Evolutionary conservation across 2,329 filamentous ascomycete species (phyloP).

Genomic region (Colletotrichum lentis): DNA sequence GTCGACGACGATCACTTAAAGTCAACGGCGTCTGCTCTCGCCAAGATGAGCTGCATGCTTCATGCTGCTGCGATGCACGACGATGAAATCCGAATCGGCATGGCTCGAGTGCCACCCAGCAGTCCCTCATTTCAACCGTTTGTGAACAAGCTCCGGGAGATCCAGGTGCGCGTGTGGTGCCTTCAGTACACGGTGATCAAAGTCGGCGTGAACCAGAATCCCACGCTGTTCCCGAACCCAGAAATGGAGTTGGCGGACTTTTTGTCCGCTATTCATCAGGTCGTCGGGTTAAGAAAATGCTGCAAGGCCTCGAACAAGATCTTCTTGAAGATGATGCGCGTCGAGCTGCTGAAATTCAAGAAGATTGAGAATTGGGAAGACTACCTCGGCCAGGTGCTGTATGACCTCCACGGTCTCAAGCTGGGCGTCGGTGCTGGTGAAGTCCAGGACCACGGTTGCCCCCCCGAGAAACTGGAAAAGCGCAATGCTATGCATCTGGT

Average conservation of each 20-base stretch:
- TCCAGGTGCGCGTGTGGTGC: conserved; percentile 88
- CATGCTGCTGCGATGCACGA: conserved; percentile 84
- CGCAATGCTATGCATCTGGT: conserved; percentile 82
- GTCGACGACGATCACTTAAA: conserved; percentile 81
- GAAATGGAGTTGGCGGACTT: conserved; percentile 80
- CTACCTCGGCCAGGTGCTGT: conserved; percentile 85
- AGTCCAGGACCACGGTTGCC: conserved; percentile 81
- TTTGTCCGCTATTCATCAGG: conserved; percentile 82
- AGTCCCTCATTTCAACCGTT: conserved; percentile 65
- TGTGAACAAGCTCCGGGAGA: conserved; percentile 79
- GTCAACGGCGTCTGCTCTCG: conserved; percentile 75
- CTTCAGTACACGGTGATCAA: conserved; percentile 83
- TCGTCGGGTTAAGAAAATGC: conserved; percentile 82
- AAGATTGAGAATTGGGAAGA: conserved; percentile 84
- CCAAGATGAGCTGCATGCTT: conserved; percentile 75
- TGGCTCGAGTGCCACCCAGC: conserved; percentile 67
- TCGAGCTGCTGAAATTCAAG: conserved; percentile 80
- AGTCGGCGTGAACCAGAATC: conserved; percentile 74
- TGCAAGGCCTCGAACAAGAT: conserved; percentile 87
- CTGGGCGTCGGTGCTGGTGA: conserved; percentile 73
- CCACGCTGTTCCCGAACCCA: conserved; percentile 68
- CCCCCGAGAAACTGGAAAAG: conserved; percentile 78
- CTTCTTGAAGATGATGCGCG: conserved; percentile 87
- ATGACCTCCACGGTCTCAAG: conserved; percentile 82
- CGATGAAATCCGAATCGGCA: conserved; percentile 83